These are phyloP conservation scores for Rosa multiflora DNA, from an alignment of 306 rosid genomes.

Conservation along the genomic window DNA sequence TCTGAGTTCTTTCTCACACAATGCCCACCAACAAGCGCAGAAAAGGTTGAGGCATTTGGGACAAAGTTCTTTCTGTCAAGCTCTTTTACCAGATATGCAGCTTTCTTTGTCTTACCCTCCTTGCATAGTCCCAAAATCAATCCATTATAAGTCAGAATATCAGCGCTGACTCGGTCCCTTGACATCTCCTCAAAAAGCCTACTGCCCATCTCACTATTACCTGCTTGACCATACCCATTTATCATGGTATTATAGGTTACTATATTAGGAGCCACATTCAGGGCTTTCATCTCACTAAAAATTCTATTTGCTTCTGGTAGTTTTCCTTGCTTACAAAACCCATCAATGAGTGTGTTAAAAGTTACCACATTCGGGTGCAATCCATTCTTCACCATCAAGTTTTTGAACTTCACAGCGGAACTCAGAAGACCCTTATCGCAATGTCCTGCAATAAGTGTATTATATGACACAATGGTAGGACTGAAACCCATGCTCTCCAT, in stretches of 20 bases:
- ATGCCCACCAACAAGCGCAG: slow-evolving; percentile 71
- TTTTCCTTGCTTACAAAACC: slow-evolving; percentile 71
- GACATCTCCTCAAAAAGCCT: slow-evolving; percentile 73
- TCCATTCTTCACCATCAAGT: slow-evolving; percentile 50
- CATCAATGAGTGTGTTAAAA: slow-evolving; percentile 62
- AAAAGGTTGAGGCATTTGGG: slow-evolving; percentile 70
- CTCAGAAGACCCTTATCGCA: slow-evolving; percentile 65
- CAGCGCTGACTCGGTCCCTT: slow-evolving; percentile 51
- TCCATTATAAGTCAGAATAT: slow-evolving; percentile 75
- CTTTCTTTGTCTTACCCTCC: slow-evolving; percentile 80
- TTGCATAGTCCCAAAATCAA: slow-evolving; percentile 85
- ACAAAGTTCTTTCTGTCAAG: slow-evolving; percentile 59
- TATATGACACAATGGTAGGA: slow-evolving; percentile 63
- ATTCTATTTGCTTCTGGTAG: slow-evolving; percentile 62
- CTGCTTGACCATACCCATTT: slow-evolving; percentile 60
- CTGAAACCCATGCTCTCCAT: slow-evolving; percentile 68
- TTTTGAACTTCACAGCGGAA: slow-evolving; percentile 54
- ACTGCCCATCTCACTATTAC: slow-evolving; percentile 57
- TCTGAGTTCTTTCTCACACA: slow-evolving; percentile 61
- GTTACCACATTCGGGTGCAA: slow-evolving; percentile 61
- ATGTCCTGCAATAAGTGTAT: slow-evolving; percentile 69
- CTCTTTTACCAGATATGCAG: slow-evolving; percentile 66
- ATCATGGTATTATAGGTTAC: slow-evolving; percentile 77
- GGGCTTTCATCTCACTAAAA: slow-evolving; percentile 64
- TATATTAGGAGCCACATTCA: slow-evolving; percentile 54